Base-by-base conservation (phyloP, 139 green algal genomes). In the Zygnema cylindricum region DNA sequence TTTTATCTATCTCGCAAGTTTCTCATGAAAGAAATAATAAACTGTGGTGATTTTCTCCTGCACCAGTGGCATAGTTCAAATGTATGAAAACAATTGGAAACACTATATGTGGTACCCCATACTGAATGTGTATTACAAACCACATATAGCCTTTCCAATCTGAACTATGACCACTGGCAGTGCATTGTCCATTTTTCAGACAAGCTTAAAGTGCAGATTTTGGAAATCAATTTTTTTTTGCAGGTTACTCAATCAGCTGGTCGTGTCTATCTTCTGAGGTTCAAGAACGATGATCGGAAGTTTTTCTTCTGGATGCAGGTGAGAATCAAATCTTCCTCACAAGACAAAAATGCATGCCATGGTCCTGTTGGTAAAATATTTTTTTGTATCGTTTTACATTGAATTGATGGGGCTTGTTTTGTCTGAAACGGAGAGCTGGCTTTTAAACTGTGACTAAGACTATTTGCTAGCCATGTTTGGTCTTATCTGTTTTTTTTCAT, bases 231-330 rank as follows among this genome's bases (percentile, higher is more conserved):
- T 77, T 55, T 25, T 71, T 33, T 32, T 57, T 75, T 63, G 57
- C 82, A 89, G 35, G 43, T 92, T 54, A 11, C 33, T 7, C 79
- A 55, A 3, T 43, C 33, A 42, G 32, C 77, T 94, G 85, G 77
- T 0, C 90, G 93, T 11, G 91, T 95, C 22, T 95, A 93, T 76
- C 63, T 93, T 69, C 88, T 95, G 1, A 85, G 73, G 22, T 96
- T 96, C 69, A 85, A 85, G 0, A 75, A 91, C 0, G 90, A 96
- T 81, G 77, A 92, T 55, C 85, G 91, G 22, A 93, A 95, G 42
- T 36, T 94, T 40, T 93, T 96, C 73, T 95, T 95, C 82, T 95
- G 93, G 93, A 90, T 90, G 85, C 85, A 90, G 85, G 85, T 88
- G 7, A 32, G 55, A n/a, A n/a, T n/a, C n/a, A n/a, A n/a, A n/a